Base-by-base conservation (phyloP, 208 protist genomes). In the Crithidia bombi region DNA sequence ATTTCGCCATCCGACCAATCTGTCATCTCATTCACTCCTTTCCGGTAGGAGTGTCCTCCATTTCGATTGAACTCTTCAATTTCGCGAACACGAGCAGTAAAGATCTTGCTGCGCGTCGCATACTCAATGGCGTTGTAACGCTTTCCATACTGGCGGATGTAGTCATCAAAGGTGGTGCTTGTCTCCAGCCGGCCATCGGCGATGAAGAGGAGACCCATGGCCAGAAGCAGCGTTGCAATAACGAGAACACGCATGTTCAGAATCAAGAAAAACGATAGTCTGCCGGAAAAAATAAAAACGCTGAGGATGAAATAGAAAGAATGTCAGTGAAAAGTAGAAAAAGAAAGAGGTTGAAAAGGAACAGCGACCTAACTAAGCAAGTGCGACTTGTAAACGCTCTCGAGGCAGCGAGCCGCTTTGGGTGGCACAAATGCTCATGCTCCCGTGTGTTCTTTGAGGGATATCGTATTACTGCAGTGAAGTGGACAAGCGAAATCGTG, bases 1-100 rank as follows among this genome's bases (percentile, higher is more conserved):
- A 90, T 78, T 43, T 91, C 85, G 10, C 72, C 78, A 33, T 85
- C 36, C 0, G 85, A 82, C 71, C 80, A 79, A 69, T 90, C 75
- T 0, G 76, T 78, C 65, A 85, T 77, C 49, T 76, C 56, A 41
- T 90, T 90, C 44, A 89, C 21, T 19, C 79, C 74, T 35, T 71
- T 57, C 14, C 55, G 47, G 28, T 78, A 81, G 4, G 49, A 70
- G 28, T 57, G 57, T 19, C 36, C 23, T 3, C 57, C 19, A n/a
- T 38, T 35, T 0, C 54, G 56, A 65, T 87, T 85, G 57, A 84
- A 83, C 6, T 38, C 14, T 21, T 49, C 33, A n/a, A 89, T 69
- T n/a, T 82, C 65, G 35, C 12, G 47, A 6, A 87, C 2, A 10
- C 71, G 78, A 15, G 15, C 14, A 21, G 80, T 52, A 38, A 85